Evolutionary conservation across 768 basidiomycete genomes (phyloP), one percentile per base, ranked within the genome.

Genomic region (Amanita pseudoporphyria): DNA sequence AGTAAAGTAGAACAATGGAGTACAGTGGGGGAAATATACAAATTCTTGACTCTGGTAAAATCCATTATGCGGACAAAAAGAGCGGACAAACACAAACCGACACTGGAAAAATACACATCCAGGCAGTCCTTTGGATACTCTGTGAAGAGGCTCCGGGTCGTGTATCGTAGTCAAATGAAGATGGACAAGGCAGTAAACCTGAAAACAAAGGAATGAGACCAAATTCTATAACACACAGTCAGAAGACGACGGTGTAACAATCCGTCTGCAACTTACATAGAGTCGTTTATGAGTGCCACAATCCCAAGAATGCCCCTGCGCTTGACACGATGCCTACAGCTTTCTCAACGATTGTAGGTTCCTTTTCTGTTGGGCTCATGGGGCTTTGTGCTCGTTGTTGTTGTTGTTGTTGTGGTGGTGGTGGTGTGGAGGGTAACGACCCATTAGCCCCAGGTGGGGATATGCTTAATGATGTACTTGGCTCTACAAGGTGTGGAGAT

Each of bases 291-390:
- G 47, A 40, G 26, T 63, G 55, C 75, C 75, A 77, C 35, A 74
- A 58, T 45, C 87, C 85, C 16, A 92, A 60, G 57, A 84, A 81
- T 38, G 86, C 85, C 16, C 87, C 82, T 2, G 90, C 90, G 45
- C 76, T 81, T 38, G 78, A 82, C 51, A 92, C 84, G 35, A 93
- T 86, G 47, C 84, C 87, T 16, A 82, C 86, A 19, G 89, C 73
- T 60, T 74, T 74, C 41, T 65, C 67, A 24, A 74, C 69, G 19
- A 74, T 71, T 31, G 69, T 68, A 21, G 48, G 49, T 35, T 63
- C 62, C 9, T 54, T 58, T 16, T 36, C 56, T 1, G 52, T 46
- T 5, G 57, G 33, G 56, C 56, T 26, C 48, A 35, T n/a, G 53
- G 54, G 45, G 57, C 52, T 47, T 31, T 38, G 52, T 46, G 16